A percentile compares a stretch with the other conserved stretches of the same genome.
phyloP scores from a whole-genome alignment of 2,329 filamentous ascomycete genomes.

The Aulographum hederae region DNA sequence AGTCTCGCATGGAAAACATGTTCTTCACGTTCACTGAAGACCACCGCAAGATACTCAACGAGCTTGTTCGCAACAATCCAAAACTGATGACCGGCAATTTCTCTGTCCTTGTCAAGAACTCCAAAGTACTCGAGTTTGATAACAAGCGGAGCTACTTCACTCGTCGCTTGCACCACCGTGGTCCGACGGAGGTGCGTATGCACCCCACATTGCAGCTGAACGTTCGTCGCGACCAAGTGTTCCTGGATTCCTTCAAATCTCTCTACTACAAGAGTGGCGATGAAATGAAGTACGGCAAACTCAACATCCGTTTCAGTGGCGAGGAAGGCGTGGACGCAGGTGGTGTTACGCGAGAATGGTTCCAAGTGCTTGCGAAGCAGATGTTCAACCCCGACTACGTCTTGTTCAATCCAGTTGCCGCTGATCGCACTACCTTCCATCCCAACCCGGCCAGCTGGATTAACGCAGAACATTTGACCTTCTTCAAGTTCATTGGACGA shows the following conservation, averaged over 20 bases:
- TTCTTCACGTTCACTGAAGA: slow-evolving; percentile 98
- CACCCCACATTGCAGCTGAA: slow-evolving; percentile 68
- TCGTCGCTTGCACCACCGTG: slow-evolving; percentile 68
- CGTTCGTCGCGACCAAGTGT: slow-evolving; percentile 85
- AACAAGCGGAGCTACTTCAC: slow-evolving; percentile 99
- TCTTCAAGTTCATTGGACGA: slow-evolving; percentile 98
- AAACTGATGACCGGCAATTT: slow-evolving; percentile 98
- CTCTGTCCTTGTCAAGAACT: slow-evolving; percentile 89
- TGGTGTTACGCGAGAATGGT: slow-evolving; percentile 96
- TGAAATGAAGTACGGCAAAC: slow-evolving; percentile 97
- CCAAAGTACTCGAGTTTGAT: slow-evolving; percentile 96
- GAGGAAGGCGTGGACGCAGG: slow-evolving; percentile 97
- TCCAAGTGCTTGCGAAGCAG: slow-evolving; percentile 87
- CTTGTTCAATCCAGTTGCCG: slow-evolving; percentile 88
- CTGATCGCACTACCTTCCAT: slow-evolving; percentile 95
- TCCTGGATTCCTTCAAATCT: slow-evolving; percentile 96
- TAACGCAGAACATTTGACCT: slow-evolving; percentile 89
- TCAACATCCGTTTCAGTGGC: slow-evolving; percentile 92
- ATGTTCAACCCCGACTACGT: slow-evolving; percentile 99
- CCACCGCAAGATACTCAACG: slow-evolving; percentile 92
- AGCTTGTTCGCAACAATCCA: slow-evolving; percentile 89
- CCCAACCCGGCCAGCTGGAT: slow-evolving; percentile 86
- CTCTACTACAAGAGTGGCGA: slow-evolving; percentile 92
- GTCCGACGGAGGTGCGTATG: slow-evolving; percentile 40
- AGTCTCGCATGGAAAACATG: slow-evolving; percentile 60